Evolutionary conservation across 2,329 filamentous ascomycete genomes (phyloP), one percentile per base, ranked within the genome.

Genomic region (Cladosporium sp.): DNA sequence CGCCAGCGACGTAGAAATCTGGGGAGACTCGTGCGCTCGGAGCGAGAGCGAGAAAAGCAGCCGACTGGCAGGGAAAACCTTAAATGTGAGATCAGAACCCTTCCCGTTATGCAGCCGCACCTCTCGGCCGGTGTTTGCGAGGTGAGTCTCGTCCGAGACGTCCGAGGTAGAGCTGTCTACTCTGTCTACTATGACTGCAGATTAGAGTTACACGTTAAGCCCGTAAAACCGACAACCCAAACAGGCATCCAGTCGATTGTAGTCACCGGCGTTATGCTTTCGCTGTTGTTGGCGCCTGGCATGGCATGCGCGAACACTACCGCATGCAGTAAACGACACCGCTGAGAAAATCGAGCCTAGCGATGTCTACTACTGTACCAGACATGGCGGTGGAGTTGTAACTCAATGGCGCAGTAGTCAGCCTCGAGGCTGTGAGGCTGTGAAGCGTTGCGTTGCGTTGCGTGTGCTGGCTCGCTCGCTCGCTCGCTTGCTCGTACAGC

Each of bases 191-290:
- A 49, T 56, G 52, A 56, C 52, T 56, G 52, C 47, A 15, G 20
- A 15, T 8, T 43, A 15, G 28, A 42, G 40, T 22, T n/a, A 43
- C 19, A 20, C 22, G 39, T 38, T 28, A 54, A 45, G 25, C 40
- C 39, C 52, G 38, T 45, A 55, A 55, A 39, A 55, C 51, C 51
- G 52, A 56, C 17, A 12, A 34, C 42, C 40, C 20, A 56, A 47
- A 47, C 19, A 22, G 52, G 52, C 42, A 20, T 36, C 19, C 15
- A 37, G 30, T 9, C 20, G 1, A 20, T 20, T 20, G 19, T 22
- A 19, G 52, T 56, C 52, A 56, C 52, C 52, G 52, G 28, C 19
- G 34, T 22, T 17, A 47, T 56, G 12, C n/a, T 56, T 56, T 47
- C 30, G 52, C 19, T 56, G 30, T 38, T 38, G 42, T 40, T 25